Base-by-base conservation (phyloP, 2,329 filamentous ascomycete genomes). In the Fusarium subtropicale region DNA sequence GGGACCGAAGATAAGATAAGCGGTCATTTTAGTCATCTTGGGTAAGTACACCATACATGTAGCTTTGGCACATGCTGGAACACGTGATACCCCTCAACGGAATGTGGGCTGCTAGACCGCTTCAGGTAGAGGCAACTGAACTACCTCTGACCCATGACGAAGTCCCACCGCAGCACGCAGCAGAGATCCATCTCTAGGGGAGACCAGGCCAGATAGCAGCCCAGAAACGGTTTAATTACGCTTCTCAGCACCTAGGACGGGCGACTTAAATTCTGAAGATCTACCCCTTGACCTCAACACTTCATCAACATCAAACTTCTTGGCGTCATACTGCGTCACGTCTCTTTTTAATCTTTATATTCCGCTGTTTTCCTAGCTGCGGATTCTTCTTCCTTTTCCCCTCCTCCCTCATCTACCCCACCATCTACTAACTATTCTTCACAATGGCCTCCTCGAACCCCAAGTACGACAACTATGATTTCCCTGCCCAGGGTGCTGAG, bases 391-490 rank as follows among this genome's bases (percentile, higher is more conserved):
- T 55, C 52, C 48, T 51, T 38, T 34, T 18, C n/a, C 22, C 28
- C 18, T 16, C 30, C 60, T 47, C 34, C 41, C 30, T 30, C 20
- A 41, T 46, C 71, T 63, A 52, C 48, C 69, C 67, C 72, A 71
- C 72, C 73, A 73, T 71, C 72, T 72, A 64, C 60, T 44, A 48
- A 48, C 72, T 72, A 64, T 45, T 42, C 16, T 47, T 66, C 76
- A 79, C 78, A 76, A 84, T 88, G 82, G 83, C 88, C 79, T 79
- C 88, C 79, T 79, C 93, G 59, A 71, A 97, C 81, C 87, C 92
- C 79, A 97, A 97, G 84, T 97, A 98, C 86, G 96, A 98, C 84
- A 81, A 97, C 85, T 98, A 96, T 82, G 94, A 97, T 82, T 98
- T 88, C 85, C 96, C 96, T 68, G 93, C 90, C 70, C 91, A 88